Evolutionary conservation across 306 rosid species (phyloP), one percentile per base, ranked within the genome.

Genomic region (Urtica urens): DNA sequence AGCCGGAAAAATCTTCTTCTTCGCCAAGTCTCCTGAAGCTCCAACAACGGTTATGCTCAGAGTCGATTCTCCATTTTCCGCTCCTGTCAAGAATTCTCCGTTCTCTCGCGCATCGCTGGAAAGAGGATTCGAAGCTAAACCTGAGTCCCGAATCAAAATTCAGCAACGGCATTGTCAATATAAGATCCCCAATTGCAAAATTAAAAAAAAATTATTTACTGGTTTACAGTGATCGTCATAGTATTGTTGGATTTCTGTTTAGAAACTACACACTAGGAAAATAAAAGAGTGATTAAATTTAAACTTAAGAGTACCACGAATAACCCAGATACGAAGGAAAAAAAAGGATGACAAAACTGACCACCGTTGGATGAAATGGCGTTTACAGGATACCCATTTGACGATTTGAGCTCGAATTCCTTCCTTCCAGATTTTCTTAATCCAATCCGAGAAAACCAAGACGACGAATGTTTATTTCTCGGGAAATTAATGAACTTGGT

Each of bases 1-100:
- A 6, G 97, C 97, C 14, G 97, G 95, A 64, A 88, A 88, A 24
- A 88, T 88, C 78, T 88, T 88, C 84, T 88, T 84, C 58, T 71
- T 88, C 21, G 97, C 97, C 52, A 88, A 95, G 76, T 88, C 97
- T 59, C 97, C 97, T 5, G 97, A 88, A 68, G 97, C 97, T 55
- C 97, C 97, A 65, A 88, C 82, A 58, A 88, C 82, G 34, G 92
- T 84, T 60, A 88, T 84, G 66, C 72, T 84, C 63, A 90, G 80
- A 47, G 76, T 77, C 48, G 84, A 68, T 56, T 68, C 77, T 33
- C 35, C 46, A 30, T 41, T 51, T 58, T 66, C 78, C 5, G 69
- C 59, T 57, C 64, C 74, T 23, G 72, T 43, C 17, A 56, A 55
- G 45, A 67, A 29, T 45, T 49, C 71, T 51, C 18, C 75, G 47